Evolutionary conservation across 306 rosid species (phyloP), one percentile per base, ranked within the genome.

Genomic region (Geum urbanum): DNA sequence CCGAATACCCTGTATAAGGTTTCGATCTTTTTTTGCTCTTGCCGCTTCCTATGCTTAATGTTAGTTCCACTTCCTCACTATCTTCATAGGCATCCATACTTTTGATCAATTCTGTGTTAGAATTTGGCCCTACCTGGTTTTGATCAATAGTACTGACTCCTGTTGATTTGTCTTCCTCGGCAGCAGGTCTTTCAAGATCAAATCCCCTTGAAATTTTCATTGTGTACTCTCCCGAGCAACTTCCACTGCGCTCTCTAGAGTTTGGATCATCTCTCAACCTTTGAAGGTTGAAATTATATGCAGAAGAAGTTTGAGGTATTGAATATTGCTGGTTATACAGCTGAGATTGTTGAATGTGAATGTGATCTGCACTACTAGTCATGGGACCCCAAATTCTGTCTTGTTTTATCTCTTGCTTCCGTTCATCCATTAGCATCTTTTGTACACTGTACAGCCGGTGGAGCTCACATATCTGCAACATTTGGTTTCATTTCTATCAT

Each of bases 21-120:
- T 83, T 78, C 7, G 85, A 57, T 80, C 76, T 78, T 77, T 80
- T 88, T 86, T 83, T 85, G 71, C 74, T 79, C 24, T 75, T 35
- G 72, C 88, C 69, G 64, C 91, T 86, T 70, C 97, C 99, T 44
- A 95, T 89, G 73, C 97, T 91, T 71, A 95, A 79, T 70, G 96
- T 86, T 69, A 95, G 86, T 81, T 95, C 99, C 67, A 95, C 88
- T 66, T 91, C 89, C 55, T 91, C 86, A 71, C 81, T 72, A 40
- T 87, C 97, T 71, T 88, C 81, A 72, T 24, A 75, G 12, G 66
- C 80, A 63, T 74, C 81, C 66, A 18, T 18, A 48, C 74, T 75
- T 74, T 71, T 83, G 45, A 66, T 37, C 65, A 60, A 14, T 59
- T 67, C 71, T 14, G 49, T 45, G 55, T 70, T 45, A 62, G 87